Base-by-base conservation (phyloP, 331 rosid species). In the Malus hybrid region DNA sequence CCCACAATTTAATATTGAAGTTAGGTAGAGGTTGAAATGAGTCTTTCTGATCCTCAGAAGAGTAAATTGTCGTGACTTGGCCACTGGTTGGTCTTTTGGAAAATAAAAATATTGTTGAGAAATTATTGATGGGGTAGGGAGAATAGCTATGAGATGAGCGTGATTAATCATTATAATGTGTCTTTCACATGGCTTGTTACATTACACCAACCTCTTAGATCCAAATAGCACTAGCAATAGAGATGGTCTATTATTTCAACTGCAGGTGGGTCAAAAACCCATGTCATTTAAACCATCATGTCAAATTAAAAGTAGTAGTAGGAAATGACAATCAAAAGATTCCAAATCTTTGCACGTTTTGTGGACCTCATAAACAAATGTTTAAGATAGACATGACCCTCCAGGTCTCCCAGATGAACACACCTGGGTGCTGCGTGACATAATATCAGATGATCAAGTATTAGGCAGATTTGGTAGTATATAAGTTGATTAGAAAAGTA, bases 251-350 rank as follows among this genome's bases (percentile, higher is more conserved):
- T 86, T 86, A 66, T 84, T 85, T 78, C 85, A 89, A 89, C 97
- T 89, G 84, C 88, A 79, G 84, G 92, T 90, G 93, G 98, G 95
- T 87, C 97, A 86, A 86, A 75, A 80, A 80, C 72, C 80, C 80
- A 59, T 83, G 85, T 76, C 82, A 76, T 27, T 82, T 9, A 56
- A 79, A 80, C 81, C 74, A 79, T 89, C 91, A 86, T 83, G 73
- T 76, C 80, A 70, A 22, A 76, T 74, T 69, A 73, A 73, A 65
- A 68, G 79, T 85, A 76, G 60, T 75, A 72, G 79, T 85, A 76
- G 60, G 78, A 72, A 86, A 75, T 34, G 88, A 74, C 88, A 78
- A 65, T 82, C 85, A 84, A 86, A 75, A 81, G 77, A 89, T 67
- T 81, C 90, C 86, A 80, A 78, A 73, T 76, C 81, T 72, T 79